Conservation (phyloP, 768 basidiomycete genomes). For the Gautieria morchelliformis region DNA sequence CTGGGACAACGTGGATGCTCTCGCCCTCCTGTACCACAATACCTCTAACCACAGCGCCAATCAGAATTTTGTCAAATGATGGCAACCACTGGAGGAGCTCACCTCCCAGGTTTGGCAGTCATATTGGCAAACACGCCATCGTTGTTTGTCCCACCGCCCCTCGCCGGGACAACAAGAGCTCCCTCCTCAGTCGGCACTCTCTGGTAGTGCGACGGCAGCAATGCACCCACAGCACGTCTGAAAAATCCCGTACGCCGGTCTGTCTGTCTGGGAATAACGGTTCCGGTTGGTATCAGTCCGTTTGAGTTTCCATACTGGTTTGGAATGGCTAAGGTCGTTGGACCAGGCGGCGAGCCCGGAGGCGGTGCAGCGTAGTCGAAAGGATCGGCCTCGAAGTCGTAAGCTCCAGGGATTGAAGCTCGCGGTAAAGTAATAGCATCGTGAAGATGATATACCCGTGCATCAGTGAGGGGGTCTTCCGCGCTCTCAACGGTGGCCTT, state of each 20-base stretch:
- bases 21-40: slow-evolving; percentile 6
- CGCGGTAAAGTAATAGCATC: neutral
- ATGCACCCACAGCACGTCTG: slow-evolving; percentile 45
- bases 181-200: slow-evolving; percentile 31
- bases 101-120: slow-evolving; percentile 72
- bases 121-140: slow-evolving; percentile 97
- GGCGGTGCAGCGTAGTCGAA: slow-evolving; percentile 71
- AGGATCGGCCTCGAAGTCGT: slow-evolving; percentile 70
- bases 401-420: slow-evolving; percentile 33
- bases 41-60: slow-evolving; percentile 10
- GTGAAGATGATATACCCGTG: neutral
- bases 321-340: slow-evolving; percentile 46
- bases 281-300: slow-evolving; percentile 45
- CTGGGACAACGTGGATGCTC: slow-evolving; percentile 54
- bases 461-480: slow-evolving; percentile 10
- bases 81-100: slow-evolving; percentile 20
- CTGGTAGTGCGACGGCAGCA: slow-evolving; percentile 60
- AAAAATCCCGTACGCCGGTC: slow-evolving; percentile 38
- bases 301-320: slow-evolving; percentile 70
- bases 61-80: neutral
- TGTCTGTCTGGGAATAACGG: slow-evolving; percentile 28
- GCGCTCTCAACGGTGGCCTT: slow-evolving; percentile 8
- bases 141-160: slow-evolving; percentile 69
- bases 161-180: slow-evolving; percentile 25
- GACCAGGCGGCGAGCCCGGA: slow-evolving; percentile 67